Base-by-base conservation (phyloP, 2,329 filamentous ascomycete genomes). In the Harringtonia aguacate region DNA sequence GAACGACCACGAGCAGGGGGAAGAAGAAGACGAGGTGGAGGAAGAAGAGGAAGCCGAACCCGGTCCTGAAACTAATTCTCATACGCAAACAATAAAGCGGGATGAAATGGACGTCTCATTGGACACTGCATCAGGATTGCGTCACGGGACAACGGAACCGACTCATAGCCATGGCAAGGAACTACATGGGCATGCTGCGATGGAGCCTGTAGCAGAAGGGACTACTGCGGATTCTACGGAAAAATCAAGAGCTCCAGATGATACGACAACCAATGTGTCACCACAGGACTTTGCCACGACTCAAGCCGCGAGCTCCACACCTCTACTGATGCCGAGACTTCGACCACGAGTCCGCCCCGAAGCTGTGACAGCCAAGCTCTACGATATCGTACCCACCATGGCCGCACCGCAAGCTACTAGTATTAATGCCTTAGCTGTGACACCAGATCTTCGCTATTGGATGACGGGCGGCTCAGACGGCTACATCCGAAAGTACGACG, bases 381-480 rank as follows among this genome's bases (percentile, higher is more conserved):
- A 97, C 67, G 92, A 98, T 59, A 95, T 98, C 48, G 84, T 95
- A 1, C 92, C 92, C 2, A 97, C 92, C 20, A 97, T 97, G 66
- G 92, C 92, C 2, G 92, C 92, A 4, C 92, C 92, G 1, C 89
- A 95, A 61, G 85, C 87, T 49, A 98, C 92, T 4, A 95, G 88
- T 43, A 86, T 98, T 63, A 98, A 98, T 58, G 83, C 88, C 10
- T 77, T 98, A 46, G 81, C 88, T 21, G 82, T 92, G 28, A 98
- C 92, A 0, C 89, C 88, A 3, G 92, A 98, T 61, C 82, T 95
- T 71, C 78, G 88, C 44, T 97, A 88, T 75, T 90, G 94, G 61
- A 89, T 97, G 60, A 95, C 83, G 12, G 92, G 92, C 31, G 92
- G 92, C 1, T 83, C 85, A 0, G 92, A 98, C 64, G 90, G 92